phyloP scores from a whole-genome alignment of 2,329 filamentous ascomycete species.

The Fusarium buharicum region DNA sequence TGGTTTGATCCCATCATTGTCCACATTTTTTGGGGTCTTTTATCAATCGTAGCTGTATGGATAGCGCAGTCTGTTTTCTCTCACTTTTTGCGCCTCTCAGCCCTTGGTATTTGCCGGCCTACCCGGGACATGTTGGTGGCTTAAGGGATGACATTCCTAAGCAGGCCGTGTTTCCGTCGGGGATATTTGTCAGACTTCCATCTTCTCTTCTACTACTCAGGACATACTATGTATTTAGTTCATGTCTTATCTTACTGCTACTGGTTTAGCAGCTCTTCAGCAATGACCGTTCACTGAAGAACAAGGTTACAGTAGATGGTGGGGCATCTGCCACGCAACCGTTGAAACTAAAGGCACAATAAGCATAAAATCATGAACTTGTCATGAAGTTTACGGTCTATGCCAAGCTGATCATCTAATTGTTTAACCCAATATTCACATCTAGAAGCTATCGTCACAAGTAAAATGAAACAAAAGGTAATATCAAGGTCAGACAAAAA shows the following conservation, averaged over 20 bases:
- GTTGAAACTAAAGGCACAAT: background rate
- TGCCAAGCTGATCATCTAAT: background rate
- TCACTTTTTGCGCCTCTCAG: too few relatives aligned
- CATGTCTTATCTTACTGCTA: too few relatives aligned
- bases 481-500: conserved; percentile 4
- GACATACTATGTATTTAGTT: too few relatives aligned
- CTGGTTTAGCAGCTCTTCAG: too few relatives aligned
- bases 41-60: too few relatives aligned
- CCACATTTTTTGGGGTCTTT: conserved; percentile 15
- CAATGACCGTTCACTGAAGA: background rate
- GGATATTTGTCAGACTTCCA: too few relatives aligned
- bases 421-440: background rate
- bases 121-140: too few relatives aligned
- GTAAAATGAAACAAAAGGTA: conserved; percentile 2
- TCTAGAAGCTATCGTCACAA: conserved; percentile 1
- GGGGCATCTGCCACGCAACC: background rate
- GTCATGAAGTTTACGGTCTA: background rate
- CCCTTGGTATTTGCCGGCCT: too few relatives aligned
- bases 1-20: conserved; percentile 28
- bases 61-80: too few relatives aligned
- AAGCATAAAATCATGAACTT: conserved; percentile 4
- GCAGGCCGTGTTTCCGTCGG: too few relatives aligned
- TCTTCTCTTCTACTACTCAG: too few relatives aligned
- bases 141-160: background rate
- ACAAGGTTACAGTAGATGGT: accelerated